Evolutionary conservation across 148 eudicot genomes (phyloP).

Genomic region (Hydrangea macrophylla): DNA sequence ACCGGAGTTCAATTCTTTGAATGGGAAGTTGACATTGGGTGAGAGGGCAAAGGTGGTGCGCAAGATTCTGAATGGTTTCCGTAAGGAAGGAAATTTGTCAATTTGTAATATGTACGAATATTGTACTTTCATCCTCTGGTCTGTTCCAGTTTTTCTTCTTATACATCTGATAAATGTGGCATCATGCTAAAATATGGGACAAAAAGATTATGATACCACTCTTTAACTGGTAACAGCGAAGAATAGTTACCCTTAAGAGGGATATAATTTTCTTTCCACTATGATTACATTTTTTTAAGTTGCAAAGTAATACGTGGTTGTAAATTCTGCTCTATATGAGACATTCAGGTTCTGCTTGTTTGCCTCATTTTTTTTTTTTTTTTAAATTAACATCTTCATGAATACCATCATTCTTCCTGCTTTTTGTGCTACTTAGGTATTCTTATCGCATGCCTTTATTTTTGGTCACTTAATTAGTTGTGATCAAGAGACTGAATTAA

Average conservation of each 20-base stretch:
- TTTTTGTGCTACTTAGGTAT: background rate
- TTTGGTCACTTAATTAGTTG: background rate
- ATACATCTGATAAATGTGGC: background rate
- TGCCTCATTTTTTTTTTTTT: background rate
- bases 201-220: no score
- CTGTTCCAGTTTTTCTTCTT: background rate
- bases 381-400: background rate
- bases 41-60: conserved; percentile 34
- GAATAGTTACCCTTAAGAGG: no score
- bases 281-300: background rate
- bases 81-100: conserved; percentile 39
- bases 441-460: no score
- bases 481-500: background rate
- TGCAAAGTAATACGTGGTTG: background rate
- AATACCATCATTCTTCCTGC: background rate
- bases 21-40: conserved; percentile 28
- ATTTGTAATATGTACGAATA: conserved; percentile 46
- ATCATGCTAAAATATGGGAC: no score
- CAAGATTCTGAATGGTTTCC: conserved; percentile 35
- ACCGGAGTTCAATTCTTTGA: conserved; percentile 31
- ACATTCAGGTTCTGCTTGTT: conserved; percentile 8
- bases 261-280: no score
- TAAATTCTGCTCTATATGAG: background rate
- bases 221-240: no score
- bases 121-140: background rate